Percentiles rank a stretch among this genome's conserved stretches.
These are phyloP conservation scores for Neocucurbitaria cava DNA, from an alignment of 2,329 filamentous ascomycete genomes.

Conservation along the genomic window DNA sequence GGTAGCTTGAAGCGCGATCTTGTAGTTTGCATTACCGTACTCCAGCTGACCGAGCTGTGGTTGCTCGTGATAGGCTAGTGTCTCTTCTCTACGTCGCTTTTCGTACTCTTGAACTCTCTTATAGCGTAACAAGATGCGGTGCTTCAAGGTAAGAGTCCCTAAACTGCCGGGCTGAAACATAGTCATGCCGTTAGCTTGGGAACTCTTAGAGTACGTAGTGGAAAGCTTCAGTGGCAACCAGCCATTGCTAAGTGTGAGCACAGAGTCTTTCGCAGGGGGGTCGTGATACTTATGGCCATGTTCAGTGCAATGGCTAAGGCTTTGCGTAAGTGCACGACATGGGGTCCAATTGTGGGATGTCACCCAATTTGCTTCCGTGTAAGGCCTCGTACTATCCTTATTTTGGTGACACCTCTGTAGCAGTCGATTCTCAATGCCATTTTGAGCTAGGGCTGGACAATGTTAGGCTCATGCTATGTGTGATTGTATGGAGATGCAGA, in stretches of 20 bases:
- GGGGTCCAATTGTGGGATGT: slow-evolving; percentile 5
- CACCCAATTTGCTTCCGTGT: slow-evolving; percentile 6
- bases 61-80: not conserved
- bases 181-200: not conserved
- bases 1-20: slow-evolving; percentile 10
- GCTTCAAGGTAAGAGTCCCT: slow-evolving; percentile 7
- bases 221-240: not conserved
- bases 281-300: not conserved
- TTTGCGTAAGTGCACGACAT: not conserved
- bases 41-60: slow-evolving; percentile 11
- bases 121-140: slow-evolving; percentile 11
- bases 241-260: not conserved
- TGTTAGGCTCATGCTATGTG: too few species aligned
- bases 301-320: not conserved
- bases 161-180: not conserved
- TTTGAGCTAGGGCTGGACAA: not conserved
- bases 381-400: slow-evolving; percentile 5
- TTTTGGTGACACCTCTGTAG: not conserved
- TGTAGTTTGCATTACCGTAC: slow-evolving; percentile 18
- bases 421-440: not conserved
- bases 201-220: not conserved
- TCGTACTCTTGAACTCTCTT: slow-evolving; percentile 18
- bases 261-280: slow-evolving; percentile 2
- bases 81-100: slow-evolving; percentile 6
- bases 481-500: too few species aligned